phyloP scores from a whole-genome alignment of 768 basidiomycete genomes.

The Lactarius hengduanensis region DNA sequence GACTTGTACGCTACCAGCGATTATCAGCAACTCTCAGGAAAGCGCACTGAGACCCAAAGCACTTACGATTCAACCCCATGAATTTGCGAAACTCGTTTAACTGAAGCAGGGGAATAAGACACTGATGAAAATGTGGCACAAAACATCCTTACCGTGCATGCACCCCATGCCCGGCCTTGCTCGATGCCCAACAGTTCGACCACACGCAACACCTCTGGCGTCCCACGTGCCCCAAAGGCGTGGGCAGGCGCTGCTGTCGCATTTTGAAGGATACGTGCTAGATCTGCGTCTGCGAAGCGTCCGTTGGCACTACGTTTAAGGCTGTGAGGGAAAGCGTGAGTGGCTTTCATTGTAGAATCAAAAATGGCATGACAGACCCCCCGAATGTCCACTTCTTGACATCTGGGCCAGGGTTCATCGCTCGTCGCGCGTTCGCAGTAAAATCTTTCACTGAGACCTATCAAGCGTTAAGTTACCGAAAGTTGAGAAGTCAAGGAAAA shows the following conservation, averaged over 20 bases:
- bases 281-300: constrained; percentile 58
- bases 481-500: neutral
- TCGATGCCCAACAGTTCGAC: constrained; percentile 71
- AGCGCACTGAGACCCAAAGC: neutral
- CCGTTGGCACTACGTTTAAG: constrained; percentile 36
- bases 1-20: constrained; percentile 18
- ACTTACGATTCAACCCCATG: constrained; percentile 61
- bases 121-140: neutral
- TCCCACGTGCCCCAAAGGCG: constrained; percentile 68
- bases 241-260: constrained; percentile 59
- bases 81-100: constrained; percentile 47
- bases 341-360: neutral
- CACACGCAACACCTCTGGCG: constrained; percentile 60
- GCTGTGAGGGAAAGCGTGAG: constrained; percentile 21
- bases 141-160: constrained; percentile 56
- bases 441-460: constrained; percentile 38
- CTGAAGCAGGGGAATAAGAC: constrained; percentile 12
- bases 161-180: constrained; percentile 65
- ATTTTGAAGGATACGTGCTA: constrained; percentile 60
- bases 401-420: constrained; percentile 32
- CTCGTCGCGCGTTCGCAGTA: constrained; percentile 29
- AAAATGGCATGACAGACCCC: constrained; percentile 4
- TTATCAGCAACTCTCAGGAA: neutral
- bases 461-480: constrained; percentile 13
- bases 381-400: constrained; percentile 35